These are phyloP conservation scores for Talaromyces sp. DNA, from an alignment of 2,329 filamentous ascomycete genomes.

Conservation along the genomic window DNA sequence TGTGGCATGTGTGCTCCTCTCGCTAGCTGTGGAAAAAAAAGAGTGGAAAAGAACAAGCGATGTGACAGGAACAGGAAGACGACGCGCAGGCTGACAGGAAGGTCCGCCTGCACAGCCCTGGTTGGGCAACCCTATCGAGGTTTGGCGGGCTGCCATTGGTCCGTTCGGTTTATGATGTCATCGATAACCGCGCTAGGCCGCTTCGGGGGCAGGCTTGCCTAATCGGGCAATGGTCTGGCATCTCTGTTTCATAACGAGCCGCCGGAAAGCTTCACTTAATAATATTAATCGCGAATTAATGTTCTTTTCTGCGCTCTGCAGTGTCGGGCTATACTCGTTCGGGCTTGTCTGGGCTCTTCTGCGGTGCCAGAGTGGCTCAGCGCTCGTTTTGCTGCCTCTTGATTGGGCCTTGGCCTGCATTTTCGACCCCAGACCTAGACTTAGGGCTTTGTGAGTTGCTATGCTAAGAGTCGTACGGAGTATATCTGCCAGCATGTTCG, in stretches of 20 bases:
- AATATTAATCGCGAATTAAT: too few relatives aligned
- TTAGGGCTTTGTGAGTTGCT: background rate
- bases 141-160: background rate
- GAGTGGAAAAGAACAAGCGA: background rate
- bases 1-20: background rate
- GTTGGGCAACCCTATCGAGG: background rate
- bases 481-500: background rate
- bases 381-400: background rate
- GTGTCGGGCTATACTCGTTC: background rate
- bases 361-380: background rate
- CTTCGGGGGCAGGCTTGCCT: background rate
- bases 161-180: constrained; percentile 12
- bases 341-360: background rate
- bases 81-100: background rate
- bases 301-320: background rate
- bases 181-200: background rate
- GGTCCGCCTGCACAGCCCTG: background rate
- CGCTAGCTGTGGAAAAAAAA: background rate
- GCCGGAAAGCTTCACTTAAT: background rate
- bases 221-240: background rate
- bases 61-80: background rate
- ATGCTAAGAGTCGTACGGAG: background rate
- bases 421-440: background rate
- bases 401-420: background rate
- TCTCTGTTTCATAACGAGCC: background rate